Evolutionary conservation across 208 protist genomes (phyloP), one percentile per base, ranked within the genome.

Genomic region (Trypanosoma conorhini): DNA sequence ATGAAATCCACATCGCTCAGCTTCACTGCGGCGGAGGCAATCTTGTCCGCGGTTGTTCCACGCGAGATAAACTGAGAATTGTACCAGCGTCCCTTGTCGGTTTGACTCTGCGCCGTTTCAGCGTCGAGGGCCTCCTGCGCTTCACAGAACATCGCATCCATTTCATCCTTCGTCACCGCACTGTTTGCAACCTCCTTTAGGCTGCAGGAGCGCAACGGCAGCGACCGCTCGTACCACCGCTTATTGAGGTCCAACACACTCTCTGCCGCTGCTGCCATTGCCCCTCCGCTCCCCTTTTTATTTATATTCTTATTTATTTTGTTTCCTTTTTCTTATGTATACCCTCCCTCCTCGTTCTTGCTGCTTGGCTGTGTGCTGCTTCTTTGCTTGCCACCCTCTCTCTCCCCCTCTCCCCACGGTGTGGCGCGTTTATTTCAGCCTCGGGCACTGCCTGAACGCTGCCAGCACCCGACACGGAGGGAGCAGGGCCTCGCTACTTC

Each of bases 1-100:
- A 96, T 96, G 70, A 96, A 96, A 59, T 96, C 92, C 17, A 80
- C 92, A 78, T 96, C 89, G n/a, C 82, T 81, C 42, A 96, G 75
- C 76, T 96, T 96, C 30, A 96, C 87, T 5, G 92, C 92, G 24
- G 92, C 88, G 3, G 92, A 83, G 60, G 92, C 92, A 64, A 96
- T 87, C 66, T 91, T 91, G 79, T 96, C 92, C 10, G 89, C 73
- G 8, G 83, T 93, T 33, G 92, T 96, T 87, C 92, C 92, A 51
- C 89, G 89, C 9, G 80, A 80, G 7, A 94, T 79, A 74, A 96
- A 96, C 76, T 96, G 92, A 57, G 86, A 22, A 67, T 79, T 96
- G 79, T 95, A 96, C 91, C 91, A 96, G 21, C 89, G 83, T 15
- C 87, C 82, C 21, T 82, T 86, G 76, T 95, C 89, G 58, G 82